These are phyloP conservation scores for Diphasiastrum complanatum DNA, from an alignment of 83 land plant genomes.

Conservation along the genomic window DNA sequence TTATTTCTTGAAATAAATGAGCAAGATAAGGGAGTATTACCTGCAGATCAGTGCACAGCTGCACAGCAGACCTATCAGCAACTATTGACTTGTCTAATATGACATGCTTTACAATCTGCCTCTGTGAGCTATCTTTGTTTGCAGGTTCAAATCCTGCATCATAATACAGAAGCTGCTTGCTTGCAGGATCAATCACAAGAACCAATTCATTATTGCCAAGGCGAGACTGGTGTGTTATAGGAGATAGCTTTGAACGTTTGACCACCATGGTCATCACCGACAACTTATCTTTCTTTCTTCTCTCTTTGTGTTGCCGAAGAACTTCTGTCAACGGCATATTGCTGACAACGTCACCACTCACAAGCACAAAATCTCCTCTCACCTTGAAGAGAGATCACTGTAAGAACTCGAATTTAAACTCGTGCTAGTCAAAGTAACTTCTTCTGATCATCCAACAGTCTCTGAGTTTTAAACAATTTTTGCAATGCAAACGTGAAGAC, in stretches of 20 bases:
- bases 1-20: too few relatives aligned
- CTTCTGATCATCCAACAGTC: too few relatives aligned
- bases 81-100: conserved; percentile 54
- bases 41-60: conserved; percentile 64
- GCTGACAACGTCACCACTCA: conserved; percentile 92
- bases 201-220: conserved; percentile 86
- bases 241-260: conserved; percentile 58
- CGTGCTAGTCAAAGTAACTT: too few relatives aligned
- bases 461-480: neutral
- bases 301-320: conserved; percentile 76
- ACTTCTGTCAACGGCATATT: conserved; percentile 76
- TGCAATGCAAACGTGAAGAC: neutral
- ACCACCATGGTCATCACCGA: conserved; percentile 96
- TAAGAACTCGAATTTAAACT: neutral
- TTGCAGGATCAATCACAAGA: conserved; percentile 72
- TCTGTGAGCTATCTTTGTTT: conserved; percentile 20
- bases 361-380: conserved; percentile 83
- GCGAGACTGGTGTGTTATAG: conserved; percentile 63
- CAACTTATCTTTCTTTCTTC: conserved; percentile 70
- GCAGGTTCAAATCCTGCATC: conserved; percentile 44
- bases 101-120: conserved; percentile 26
- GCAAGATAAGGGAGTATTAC: too few relatives aligned
- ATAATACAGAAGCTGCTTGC: conserved; percentile 72
- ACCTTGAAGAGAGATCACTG: conserved; percentile 34
- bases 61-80: conserved; percentile 45